Base-by-base conservation (phyloP, 345 rosid genomes). In the Lepidium didymum region DNA sequence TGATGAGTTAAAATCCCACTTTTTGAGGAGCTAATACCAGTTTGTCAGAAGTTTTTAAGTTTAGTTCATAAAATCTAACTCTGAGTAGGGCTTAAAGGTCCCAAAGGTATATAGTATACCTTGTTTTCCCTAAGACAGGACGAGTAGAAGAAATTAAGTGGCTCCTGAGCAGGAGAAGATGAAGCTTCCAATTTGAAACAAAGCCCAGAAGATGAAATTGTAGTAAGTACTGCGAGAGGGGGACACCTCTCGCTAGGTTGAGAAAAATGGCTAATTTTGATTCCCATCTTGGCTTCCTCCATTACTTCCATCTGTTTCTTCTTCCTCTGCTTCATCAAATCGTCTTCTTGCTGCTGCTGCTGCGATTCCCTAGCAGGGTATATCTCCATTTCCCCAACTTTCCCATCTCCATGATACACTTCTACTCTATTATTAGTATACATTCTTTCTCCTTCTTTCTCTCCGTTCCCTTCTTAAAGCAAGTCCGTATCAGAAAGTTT, bases 181-280 rank as follows among this genome's bases (percentile, higher is more conserved):
- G 66, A 62, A 29, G 70, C 78, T 79, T 91, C 94, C 88, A 95
- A 82, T 88, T 91, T 95, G 89, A 89, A 91, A 93, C 93, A 89
- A 42, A 85, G 71, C 62, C 97, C 92, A 84, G 55, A 70, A 56
- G 87, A 68, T 31, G 88, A 77, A 72, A 95, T 62, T 55, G 94
- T 87, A 82, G 85, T 88, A 8, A 95, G 90, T 33, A 95, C 98
- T 31, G 98, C 84, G 25, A 95, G 91, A 66, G 98, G 99, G 25
- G 94, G 88, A 70, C 98, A 91, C 62, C 99, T 95, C 80, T 95
- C 96, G 73, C 99, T 89, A 51, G 88, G 58, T 76, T 72, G 79
- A 53, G 98, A 85, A 74, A 89, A 85, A 78, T 77, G 76, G 64
- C 78, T 77, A 42, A 88, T 84, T 45, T 78, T 85, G 87, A 95